Evolutionary conservation across 2,329 filamentous ascomycete species (phyloP), one percentile per base, ranked within the genome.

Genomic region (Stemphylium vesicarium): DNA sequence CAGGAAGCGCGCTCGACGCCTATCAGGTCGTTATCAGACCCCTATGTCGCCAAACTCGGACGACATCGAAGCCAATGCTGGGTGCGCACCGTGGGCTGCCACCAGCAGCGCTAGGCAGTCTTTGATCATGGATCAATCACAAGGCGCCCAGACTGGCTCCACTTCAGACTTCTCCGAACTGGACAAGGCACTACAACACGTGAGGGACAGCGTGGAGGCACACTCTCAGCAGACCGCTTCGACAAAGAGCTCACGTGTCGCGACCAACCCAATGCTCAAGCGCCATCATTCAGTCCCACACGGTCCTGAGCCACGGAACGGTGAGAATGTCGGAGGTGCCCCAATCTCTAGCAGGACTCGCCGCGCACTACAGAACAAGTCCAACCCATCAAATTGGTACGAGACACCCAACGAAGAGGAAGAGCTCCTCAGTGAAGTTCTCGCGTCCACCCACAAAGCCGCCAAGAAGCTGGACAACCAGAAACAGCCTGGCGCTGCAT

Each of bases 321-420:
- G 86, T 16, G 88, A 90, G 62, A 88, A 74, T 40, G 71, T 75
- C 11, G 77, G 62, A 22, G 53, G 57, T 49, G 70, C 84, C 0
- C 89, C 91, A 0, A 84, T 92, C 46, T 92, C 91, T 0, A 92
- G 88, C 73, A 84, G 93, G 58, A 95, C 92, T 12, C 84, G 94
- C 54, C 85, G 92, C 56, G 89, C 91, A 11, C 84, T 96, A 41
- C 83, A 85, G 57, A 80, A 82, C 73, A 88, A 91, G 12, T 80
- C 82, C 4, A 88, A 92, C 59, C 89, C 90, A 4, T 86, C 90
- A 43, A 89, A 90, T 66, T 88, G 91, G 59, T 97, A 98, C 72
- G 95, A 99, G 71, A 93, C 93, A 0, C 92, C 95, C 1, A 93
- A 96, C 68, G 95, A 99, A 76, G 94, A 98, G 71, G 95, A 99